phyloP scores from a whole-genome alignment of 2,329 filamentous ascomycete genomes.

The Teratosphaeria nubilosa region DNA sequence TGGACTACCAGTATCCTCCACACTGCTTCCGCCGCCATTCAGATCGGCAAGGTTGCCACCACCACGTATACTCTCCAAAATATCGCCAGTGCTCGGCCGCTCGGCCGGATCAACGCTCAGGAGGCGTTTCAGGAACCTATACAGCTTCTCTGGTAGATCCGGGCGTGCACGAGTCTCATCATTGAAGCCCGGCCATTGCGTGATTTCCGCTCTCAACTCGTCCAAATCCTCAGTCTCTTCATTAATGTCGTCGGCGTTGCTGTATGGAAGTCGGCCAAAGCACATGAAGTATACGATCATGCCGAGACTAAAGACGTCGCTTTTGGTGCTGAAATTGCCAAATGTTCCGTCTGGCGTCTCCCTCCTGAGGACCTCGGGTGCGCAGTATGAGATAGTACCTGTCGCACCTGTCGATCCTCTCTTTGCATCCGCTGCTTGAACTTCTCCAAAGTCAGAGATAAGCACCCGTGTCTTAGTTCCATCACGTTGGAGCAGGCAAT shows the following conservation, averaged over 20 bases:
- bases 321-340: constrained; percentile 93
- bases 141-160: constrained; percentile 78
- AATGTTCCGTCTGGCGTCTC: constrained; percentile 56
- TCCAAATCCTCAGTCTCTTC: constrained; percentile 92
- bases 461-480: constrained; percentile 65
- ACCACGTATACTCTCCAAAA: constrained; percentile 67
- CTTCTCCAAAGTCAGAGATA: constrained; percentile 96
- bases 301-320: constrained; percentile 93
- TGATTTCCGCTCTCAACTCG: constrained; percentile 73
- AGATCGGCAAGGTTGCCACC: constrained; percentile 27
- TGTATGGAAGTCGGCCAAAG: constrained; percentile 80
- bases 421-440: constrained; percentile 70
- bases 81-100: constrained; percentile 76
- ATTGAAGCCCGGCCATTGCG: constrained; percentile 76
- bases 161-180: constrained; percentile 48
- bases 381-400: constrained; percentile 94
- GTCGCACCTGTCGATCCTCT: constrained; percentile 89
- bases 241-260: constrained; percentile 69
- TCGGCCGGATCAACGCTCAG: constrained; percentile 67
- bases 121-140: constrained; percentile 70
- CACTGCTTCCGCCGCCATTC: constrained; percentile 4
- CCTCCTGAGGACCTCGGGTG: constrained; percentile 76
- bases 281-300: constrained; percentile 99
- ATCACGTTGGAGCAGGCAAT: constrained; percentile 71
- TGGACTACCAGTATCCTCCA: constrained; percentile 12